Conservation (phyloP, 805 yeast genomes). For the Wickerhamomyces alni region DNA sequence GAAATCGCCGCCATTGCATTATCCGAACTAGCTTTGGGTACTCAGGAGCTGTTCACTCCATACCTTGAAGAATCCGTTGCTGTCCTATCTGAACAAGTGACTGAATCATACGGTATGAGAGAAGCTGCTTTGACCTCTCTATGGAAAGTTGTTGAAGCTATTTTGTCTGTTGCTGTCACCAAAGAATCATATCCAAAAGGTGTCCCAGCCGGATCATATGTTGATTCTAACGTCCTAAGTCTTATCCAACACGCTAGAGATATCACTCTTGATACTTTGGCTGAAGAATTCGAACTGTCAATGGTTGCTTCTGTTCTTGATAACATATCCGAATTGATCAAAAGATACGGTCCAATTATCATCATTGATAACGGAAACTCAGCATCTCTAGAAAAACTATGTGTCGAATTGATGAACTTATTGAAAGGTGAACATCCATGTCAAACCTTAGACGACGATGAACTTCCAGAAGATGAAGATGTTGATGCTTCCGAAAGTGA, state of each 20-base stretch:
- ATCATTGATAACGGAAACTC: constrained; percentile 55
- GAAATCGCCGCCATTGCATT: constrained; percentile 91
- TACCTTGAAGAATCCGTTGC: constrained; percentile 67
- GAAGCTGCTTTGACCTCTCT: constrained; percentile 77
- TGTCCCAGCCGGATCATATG: constrained; percentile 53
- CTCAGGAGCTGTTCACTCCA: constrained; percentile 72
- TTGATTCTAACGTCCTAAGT: constrained; percentile 49
- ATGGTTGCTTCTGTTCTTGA: constrained; percentile 80
- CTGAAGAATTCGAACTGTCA: constrained; percentile 76
- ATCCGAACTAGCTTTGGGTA: constrained; percentile 82
- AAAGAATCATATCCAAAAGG: constrained; percentile 57
- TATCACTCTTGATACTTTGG: constrained; percentile 54
- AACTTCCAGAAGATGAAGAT: constrained; percentile 52
- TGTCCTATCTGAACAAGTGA: constrained; percentile 63
- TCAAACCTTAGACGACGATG: constrained; percentile 71
- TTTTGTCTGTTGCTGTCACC: constrained; percentile 45
- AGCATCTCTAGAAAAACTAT: constrained; percentile 57
- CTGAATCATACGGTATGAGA: constrained; percentile 85
- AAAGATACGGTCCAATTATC: constrained; percentile 65
- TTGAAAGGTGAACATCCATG: constrained; percentile 80
- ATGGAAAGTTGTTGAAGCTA: constrained; percentile 78
- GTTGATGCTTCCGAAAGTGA: constrained; percentile 51
- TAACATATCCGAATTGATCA: constrained; percentile 60
- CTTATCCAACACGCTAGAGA: constrained; percentile 64
- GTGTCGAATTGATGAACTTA: constrained; percentile 64